Base-by-base conservation (phyloP, 176 grass and related monocot genomes). In the Raddia guianensis region DNA sequence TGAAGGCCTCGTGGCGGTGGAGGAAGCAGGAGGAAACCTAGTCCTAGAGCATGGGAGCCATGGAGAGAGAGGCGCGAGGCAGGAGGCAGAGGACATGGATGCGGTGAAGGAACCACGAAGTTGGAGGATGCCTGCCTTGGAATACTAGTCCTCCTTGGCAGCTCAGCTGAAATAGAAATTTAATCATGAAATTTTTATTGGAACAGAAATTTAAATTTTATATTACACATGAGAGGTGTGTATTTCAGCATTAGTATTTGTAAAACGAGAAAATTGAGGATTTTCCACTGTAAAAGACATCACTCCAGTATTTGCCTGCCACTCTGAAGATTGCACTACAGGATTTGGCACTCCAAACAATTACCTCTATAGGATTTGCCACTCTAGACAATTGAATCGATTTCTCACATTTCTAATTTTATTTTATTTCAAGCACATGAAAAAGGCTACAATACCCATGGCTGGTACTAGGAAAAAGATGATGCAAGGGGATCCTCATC, bases 81-180 rank as follows among this genome's bases (percentile, higher is more conserved):
- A 88, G 61, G 69, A 74, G 81, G 86, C 34, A 15, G 62, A 54
- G 68, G 80, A 83, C 86, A 88, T 88, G 59, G 67, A 12, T 58
- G 21, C 7, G 49, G 70, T 6, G 59, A 57, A 86, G 59, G 48
- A 79, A 59, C 57, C 59, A 55, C 59, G 70, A 33, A 27, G 20
- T 9, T 12, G 50, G 18, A 8, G 72, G 8, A 14, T 35, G 61
- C 15, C 35, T 61, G 21, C 27, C 8, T 5, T 51, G 49, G 11
- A 49, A 47, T 47, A 4, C 8, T 47, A 8, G 44, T 27, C 27
- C 27, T 27, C 27, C 27, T 27, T 27, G 48, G 9, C 2, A 50
- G 11, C 11, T 50, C 49, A 3, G 10, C 18, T 57, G 54, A 57
- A 3, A 3, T 3, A 7, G 14, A 57, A 57, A 15, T 9, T 19